Evolutionary conservation across 2,329 filamentous ascomycete genomes (phyloP).

Genomic region (Sporothrix phasma): DNA sequence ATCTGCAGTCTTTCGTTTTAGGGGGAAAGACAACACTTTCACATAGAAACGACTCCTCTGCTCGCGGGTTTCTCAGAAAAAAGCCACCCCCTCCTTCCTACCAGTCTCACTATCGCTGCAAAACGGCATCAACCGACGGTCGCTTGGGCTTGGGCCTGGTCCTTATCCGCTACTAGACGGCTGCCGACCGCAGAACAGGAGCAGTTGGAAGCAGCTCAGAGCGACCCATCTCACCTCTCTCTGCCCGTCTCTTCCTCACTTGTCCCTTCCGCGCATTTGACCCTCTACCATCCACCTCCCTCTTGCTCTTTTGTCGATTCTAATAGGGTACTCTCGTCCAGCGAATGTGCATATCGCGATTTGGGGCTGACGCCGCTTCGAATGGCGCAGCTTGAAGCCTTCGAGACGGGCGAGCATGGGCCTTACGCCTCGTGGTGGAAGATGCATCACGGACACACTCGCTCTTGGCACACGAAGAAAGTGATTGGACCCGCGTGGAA

Average conservation of each 20-base stretch:
- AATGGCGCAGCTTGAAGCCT: constrained; percentile 26
- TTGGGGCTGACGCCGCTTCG: constrained; percentile 24
- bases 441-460: constrained; percentile 19
- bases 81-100: background rate
- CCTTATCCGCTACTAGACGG: background rate
- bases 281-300: background rate
- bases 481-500: constrained; percentile 24
- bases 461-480: constrained; percentile 20
- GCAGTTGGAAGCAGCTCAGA: background rate
- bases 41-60: background rate
- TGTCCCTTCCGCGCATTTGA: background rate
- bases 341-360: constrained; percentile 18
- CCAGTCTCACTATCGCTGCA: background rate
- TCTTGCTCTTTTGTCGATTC: background rate
- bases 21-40: background rate
- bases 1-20: constrained; percentile 10
- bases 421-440: constrained; percentile 21
- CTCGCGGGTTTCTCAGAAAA: background rate
- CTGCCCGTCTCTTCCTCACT: background rate
- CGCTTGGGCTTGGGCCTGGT: background rate
- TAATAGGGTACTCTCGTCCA: background rate
- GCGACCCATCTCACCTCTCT: background rate
- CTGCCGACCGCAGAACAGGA: background rate
- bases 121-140: background rate
- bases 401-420: constrained; percentile 21